Evolutionary conservation across 176 grass and related monocot species (phyloP), one percentile per base, ranked within the genome.

Genomic region (Avena atlantica): DNA sequence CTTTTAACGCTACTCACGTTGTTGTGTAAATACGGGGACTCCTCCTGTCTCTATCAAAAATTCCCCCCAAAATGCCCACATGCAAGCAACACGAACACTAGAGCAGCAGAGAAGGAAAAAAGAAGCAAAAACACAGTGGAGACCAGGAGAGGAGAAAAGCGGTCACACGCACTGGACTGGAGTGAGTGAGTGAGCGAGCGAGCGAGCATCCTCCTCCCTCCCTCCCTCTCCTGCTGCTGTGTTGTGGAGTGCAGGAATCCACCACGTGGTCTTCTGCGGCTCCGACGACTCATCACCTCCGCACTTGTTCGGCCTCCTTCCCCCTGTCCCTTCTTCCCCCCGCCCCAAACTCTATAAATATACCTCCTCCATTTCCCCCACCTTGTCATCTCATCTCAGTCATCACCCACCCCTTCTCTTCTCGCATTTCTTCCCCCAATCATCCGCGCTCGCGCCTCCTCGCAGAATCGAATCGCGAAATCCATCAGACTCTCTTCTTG

Each of bases 331-430:
- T 34, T 27, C 56, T 61, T 14, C 27, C 67, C 73, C 24, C 81
- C 59, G 8, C 63, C 47, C 47, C 86, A 91, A 88, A 81, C 90
- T 88, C 86, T 91, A 91, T 88, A 91, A 66, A 91, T 91, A 91
- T 80, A 9, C 27, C 63, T 37, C 64, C 31, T 9, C 25, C 4
- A 20, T 40, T 19, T 15, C 25, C 15, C 15, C 6, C 12, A 31
- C 47, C 19, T 29, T 16, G 27, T 40, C 66, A 20, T 67, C 65
- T 21, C 71, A 34, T 34, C 31, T 34, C 31, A 34, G 31, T 34
- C 31, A 6, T 62, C 74, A 11, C 78, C 40, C 62, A 73, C 49
- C 23, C 44, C 44, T 6, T 8, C 45, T 9, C 17, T 19, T 6
- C 52, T 8, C 17, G 11, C 20, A 9, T 23, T 9, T 12, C 10